phyloP scores from a whole-genome alignment of 768 basidiomycete species.

The Zangia roseola region DNA sequence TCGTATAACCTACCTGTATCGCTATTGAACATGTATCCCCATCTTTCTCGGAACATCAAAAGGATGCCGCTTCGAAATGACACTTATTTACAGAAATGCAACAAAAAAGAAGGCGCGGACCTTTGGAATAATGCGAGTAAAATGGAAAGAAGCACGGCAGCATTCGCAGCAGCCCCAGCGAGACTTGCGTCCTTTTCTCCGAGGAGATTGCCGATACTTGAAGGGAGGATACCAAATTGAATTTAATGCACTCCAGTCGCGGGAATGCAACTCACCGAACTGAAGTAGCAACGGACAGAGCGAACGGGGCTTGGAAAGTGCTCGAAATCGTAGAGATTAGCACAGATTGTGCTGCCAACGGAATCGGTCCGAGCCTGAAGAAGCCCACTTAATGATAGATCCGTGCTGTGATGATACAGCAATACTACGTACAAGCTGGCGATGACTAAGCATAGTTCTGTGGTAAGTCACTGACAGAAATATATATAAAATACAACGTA shows the following conservation, averaged over 20 bases:
- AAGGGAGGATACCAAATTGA: not conserved
- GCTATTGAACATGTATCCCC: slow-evolving; percentile 77
- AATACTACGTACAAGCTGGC: slow-evolving; percentile 46
- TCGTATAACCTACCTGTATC: slow-evolving; percentile 43
- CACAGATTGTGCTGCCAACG: slow-evolving; percentile 87
- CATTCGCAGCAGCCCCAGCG: slow-evolving; percentile 66
- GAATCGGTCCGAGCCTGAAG: slow-evolving; percentile 69
- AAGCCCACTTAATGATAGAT: slow-evolving; percentile 15
- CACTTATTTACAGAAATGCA: not conserved
- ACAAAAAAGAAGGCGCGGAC: slow-evolving; percentile 31
- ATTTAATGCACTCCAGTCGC: not conserved
- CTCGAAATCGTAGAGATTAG: slow-evolving; percentile 71
- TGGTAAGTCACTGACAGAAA: not conserved
- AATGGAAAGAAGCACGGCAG: slow-evolving; percentile 64
- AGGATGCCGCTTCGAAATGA: slow-evolving; percentile 45
- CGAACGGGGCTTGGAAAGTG: slow-evolving; percentile 81
- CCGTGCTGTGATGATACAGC: not conserved
- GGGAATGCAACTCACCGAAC: slow-evolving; percentile 57
- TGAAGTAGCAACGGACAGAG: slow-evolving; percentile 77
- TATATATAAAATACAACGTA: slow-evolving; percentile 11
- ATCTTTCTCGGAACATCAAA: slow-evolving; percentile 57
- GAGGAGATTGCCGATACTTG: slow-evolving; percentile 82
- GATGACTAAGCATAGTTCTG: slow-evolving; percentile 37
- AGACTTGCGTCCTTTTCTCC: slow-evolving; percentile 75
- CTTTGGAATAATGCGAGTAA: slow-evolving; percentile 59